Conservation (phyloP, 1,284 basidiomycete genomes). For the Trichosporon ovoides region DNA sequence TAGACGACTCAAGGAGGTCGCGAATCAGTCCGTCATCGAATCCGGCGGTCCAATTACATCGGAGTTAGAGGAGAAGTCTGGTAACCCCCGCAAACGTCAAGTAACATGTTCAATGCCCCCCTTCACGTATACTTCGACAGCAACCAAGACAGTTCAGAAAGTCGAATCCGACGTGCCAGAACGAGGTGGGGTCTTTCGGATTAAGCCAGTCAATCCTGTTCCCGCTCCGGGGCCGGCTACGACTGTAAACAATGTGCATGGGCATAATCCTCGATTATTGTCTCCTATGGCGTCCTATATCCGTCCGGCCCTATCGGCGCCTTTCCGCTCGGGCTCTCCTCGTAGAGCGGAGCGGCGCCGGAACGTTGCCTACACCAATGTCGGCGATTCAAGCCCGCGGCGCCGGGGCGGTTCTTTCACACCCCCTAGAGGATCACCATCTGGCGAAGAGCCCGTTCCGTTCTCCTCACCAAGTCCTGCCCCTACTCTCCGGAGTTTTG, state of each 20-base stretch:
- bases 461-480: constrained; percentile 14
- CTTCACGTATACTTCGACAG: background rate
- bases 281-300: constrained; percentile 29
- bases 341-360: constrained; percentile 34
- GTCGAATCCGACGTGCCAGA: constrained; percentile 16
- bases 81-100: constrained; percentile 13
- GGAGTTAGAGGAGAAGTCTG: background rate
- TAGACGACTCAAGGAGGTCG: constrained; percentile 27
- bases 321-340: constrained; percentile 34
- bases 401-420: constrained; percentile 34
- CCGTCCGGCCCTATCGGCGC: constrained; percentile 34
- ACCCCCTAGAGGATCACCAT: constrained; percentile 38
- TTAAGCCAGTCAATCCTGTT: background rate
- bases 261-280: background rate
- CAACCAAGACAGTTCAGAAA: constrained; percentile 13
- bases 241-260: too few relatives aligned
- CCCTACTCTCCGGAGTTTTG: constrained; percentile 33
- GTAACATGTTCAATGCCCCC: constrained; percentile 11
- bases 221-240: too few relatives aligned
- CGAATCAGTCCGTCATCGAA: constrained; percentile 10
- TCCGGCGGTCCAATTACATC: background rate
- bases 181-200: constrained; percentile 22
- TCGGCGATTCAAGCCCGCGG: constrained; percentile 37
- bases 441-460: constrained; percentile 41
- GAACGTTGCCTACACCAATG: constrained; percentile 20